These are phyloP conservation scores for Pichia manshurica DNA, from an alignment of 805 yeast genomes.

Conservation along the genomic window DNA sequence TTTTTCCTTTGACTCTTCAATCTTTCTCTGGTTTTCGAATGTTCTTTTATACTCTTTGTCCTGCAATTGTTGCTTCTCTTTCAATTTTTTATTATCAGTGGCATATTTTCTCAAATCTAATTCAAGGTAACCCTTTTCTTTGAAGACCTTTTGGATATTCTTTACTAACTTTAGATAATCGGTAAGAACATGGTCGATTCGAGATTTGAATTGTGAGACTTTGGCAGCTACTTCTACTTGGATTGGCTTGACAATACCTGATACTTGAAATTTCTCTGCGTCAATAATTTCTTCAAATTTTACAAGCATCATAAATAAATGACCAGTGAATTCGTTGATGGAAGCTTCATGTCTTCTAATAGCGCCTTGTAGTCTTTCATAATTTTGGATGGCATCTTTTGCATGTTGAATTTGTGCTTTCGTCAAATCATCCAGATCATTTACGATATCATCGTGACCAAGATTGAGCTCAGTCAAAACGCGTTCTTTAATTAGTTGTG, in stretches of 20 bases:
- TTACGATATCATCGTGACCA: neutral
- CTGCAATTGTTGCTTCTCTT: conserved; percentile 27
- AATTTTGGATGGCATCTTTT: neutral
- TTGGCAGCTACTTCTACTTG: neutral
- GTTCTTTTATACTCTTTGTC: conserved; percentile 35
- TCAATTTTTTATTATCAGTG: conserved; percentile 17
- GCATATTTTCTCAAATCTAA: conserved; percentile 21
- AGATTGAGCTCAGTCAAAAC: conserved; percentile 3
- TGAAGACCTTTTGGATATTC: conserved; percentile 23
- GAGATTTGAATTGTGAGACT: neutral
- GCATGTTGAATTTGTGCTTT: conserved; percentile 7
- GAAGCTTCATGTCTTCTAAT: conserved; percentile 1
- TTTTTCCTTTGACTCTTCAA: conserved; percentile 29
- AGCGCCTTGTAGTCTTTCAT: neutral
- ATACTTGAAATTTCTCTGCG: conserved; percentile 1
- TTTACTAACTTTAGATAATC: conserved; percentile 16
- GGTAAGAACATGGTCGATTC: neutral
- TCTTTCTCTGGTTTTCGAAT: conserved; percentile 28
- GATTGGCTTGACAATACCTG: neutral
- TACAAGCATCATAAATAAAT: neutral
- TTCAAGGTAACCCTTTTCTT: conserved; percentile 21
- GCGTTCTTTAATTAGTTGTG: conserved; percentile 13
- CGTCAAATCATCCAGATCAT: neutral
- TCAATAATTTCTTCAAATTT: conserved; percentile 15
- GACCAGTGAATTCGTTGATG: neutral